Evolutionary conservation across 164 flowering plant genomes (phyloP).

Genomic region (Vitis riparia): DNA sequence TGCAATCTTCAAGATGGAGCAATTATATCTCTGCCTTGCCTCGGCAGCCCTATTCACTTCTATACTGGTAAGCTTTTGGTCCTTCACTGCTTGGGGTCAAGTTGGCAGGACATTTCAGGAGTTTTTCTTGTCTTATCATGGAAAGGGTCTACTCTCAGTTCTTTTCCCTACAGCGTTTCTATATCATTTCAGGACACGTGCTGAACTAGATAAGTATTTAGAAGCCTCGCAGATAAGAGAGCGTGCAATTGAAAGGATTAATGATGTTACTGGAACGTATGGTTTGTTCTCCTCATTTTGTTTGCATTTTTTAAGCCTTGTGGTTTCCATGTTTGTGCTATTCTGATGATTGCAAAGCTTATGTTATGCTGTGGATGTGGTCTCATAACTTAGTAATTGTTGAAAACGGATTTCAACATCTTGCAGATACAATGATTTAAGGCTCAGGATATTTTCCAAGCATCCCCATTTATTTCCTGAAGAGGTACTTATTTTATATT

Average conservation of each 20-base stretch:
- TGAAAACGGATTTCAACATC: conserved; percentile 8
- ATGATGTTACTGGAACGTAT: conserved; percentile 89
- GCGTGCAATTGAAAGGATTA: conserved; percentile 88
- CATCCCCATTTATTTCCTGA: conserved; percentile 84
- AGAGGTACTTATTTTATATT: conserved; percentile 50
- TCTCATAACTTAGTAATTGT: background rate
- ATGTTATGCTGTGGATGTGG: background rate
- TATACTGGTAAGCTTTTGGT: conserved; percentile 63
- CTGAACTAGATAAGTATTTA: conserved; percentile 81
- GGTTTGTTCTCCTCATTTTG: conserved; percentile 17
- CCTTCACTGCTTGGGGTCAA: background rate
- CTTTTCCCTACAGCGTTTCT: conserved; percentile 58
- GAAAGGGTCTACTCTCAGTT: conserved; percentile 50
- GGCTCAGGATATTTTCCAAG: conserved; percentile 80
- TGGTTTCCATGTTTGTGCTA: background rate
- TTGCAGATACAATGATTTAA: conserved; percentile 83
- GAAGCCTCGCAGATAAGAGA: conserved; percentile 91
- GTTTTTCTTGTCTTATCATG: conserved; percentile 3
- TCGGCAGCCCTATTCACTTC: conserved; percentile 89
- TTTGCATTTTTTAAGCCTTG: background rate
- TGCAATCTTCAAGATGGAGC: conserved; percentile 78
- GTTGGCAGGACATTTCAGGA: background rate
- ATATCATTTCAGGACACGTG: conserved; percentile 81
- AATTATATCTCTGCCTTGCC: conserved; percentile 93
- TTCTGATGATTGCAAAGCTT: background rate